phyloP scores from a whole-genome alignment of 176 grass and related monocot species.

The Urochloa ruziziensis region DNA sequence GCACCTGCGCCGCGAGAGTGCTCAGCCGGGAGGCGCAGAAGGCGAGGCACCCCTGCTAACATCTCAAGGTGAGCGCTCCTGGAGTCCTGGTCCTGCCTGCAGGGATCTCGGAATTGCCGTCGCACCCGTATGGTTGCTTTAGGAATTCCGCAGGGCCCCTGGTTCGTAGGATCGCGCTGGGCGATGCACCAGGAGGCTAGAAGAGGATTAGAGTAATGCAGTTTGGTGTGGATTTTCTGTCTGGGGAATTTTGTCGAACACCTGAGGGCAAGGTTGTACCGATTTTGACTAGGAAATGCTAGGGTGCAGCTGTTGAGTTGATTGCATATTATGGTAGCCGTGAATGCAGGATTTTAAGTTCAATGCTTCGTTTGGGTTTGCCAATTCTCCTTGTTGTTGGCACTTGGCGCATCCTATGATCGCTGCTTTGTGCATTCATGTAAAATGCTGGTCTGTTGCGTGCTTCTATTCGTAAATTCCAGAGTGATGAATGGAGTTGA shows the following conservation, averaged over 20 bases:
- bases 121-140: background rate
- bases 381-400: background rate
- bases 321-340: background rate
- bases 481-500: background rate
- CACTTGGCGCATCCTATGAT: background rate
- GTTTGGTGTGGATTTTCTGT: background rate
- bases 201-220: background rate
- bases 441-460: background rate
- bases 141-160: background rate
- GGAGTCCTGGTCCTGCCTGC: background rate
- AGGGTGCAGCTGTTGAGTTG: background rate
- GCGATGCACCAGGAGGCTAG: background rate
- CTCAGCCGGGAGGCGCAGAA: constrained; percentile 16
- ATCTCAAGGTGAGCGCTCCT: constrained; percentile 1
- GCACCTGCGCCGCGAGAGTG: constrained; percentile 55
- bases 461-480: constrained; percentile 15
- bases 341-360: background rate
- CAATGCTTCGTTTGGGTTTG: background rate
- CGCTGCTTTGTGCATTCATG: background rate
- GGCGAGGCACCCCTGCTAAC: background rate
- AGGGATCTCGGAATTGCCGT: background rate
- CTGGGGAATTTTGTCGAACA: constrained; percentile 22
- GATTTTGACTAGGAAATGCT: background rate
- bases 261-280: background rate
- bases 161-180: background rate